Percentiles rank a stretch among this genome's conserved stretches.
Evolutionary conservation across 495 filamentous ascomycete genomes (phyloP).

Genomic region (Hypoxylon cercidicola): DNA sequence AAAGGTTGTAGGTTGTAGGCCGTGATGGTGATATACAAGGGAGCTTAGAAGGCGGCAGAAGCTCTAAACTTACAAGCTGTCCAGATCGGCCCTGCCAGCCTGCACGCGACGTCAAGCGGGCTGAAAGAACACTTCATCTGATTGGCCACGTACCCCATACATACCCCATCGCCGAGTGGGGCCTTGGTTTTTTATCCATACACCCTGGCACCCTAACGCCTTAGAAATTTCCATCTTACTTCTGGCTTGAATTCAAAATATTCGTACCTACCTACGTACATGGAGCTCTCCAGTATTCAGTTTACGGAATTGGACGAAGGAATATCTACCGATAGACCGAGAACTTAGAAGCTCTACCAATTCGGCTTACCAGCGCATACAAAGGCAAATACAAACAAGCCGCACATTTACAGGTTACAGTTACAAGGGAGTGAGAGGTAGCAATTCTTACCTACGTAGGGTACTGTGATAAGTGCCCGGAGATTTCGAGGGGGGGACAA

Average conservation of each 20-base stretch:
- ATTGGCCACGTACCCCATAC: constrained; percentile 21
- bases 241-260: too few relatives aligned
- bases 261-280: constrained; percentile 3
- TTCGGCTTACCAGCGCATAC: too few relatives aligned
- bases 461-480: background rate
- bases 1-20: constrained; percentile 3
- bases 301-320: too few relatives aligned
- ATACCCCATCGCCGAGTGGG: constrained; percentile 14
- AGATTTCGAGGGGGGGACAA: constrained; percentile 1
- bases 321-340: too few relatives aligned
- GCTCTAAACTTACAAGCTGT: constrained; percentile 47
- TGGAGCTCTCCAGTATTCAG: background rate
- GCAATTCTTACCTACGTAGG: background rate
- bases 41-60: constrained; percentile 4
- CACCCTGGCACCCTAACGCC: too few relatives aligned
- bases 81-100: constrained; percentile 41
- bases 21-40: constrained; percentile 2
- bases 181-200: background rate
- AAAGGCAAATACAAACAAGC: too few relatives aligned
- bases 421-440: background rate
- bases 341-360: too few relatives aligned
- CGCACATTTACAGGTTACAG: background rate
- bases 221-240: too few relatives aligned
- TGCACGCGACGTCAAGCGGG: constrained; percentile 39
- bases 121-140: constrained; percentile 6